phyloP scores from a whole-genome alignment of 177 flowering plant genomes.

The Vitis hybrid region DNA sequence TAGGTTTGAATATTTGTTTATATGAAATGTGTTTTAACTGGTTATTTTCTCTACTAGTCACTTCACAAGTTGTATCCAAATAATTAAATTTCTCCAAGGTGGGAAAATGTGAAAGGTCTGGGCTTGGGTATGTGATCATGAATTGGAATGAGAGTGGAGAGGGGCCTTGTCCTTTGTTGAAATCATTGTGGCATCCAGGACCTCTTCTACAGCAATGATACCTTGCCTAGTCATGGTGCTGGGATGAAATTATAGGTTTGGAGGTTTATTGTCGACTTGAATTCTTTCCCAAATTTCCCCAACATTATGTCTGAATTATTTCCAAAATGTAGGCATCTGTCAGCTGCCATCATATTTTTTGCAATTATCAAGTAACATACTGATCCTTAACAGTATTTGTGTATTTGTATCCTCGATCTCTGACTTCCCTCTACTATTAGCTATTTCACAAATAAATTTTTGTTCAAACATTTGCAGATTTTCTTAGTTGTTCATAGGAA shows the following conservation, averaged over 20 bases:
- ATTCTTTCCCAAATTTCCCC: constrained; percentile 9
- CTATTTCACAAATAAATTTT: too few relatives aligned
- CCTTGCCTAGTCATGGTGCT: constrained; percentile 3
- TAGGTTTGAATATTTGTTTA: too few relatives aligned
- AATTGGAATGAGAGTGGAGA: constrained; percentile 12
- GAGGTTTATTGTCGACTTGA: constrained; percentile 4
- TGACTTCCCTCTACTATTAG: too few relatives aligned
- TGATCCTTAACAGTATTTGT: background rate
- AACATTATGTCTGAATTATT: background rate
- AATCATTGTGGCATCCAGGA: constrained; percentile 20
- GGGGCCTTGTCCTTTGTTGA: constrained; percentile 22
- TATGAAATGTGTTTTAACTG: too few relatives aligned
- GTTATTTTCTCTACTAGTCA: too few relatives aligned
- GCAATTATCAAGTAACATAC: background rate
- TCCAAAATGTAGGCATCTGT: background rate
- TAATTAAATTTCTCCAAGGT: too few relatives aligned
- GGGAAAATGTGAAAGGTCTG: constrained; percentile 1
- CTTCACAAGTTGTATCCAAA: too few relatives aligned
- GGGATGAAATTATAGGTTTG: constrained; percentile 13
- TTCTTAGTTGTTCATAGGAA: too few relatives aligned
- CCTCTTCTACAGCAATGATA: constrained; percentile 15
- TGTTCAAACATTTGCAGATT: too few relatives aligned
- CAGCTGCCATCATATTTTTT: background rate
- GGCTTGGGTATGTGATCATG: background rate
- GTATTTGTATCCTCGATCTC: too few relatives aligned